Evolutionary conservation across 768 basidiomycete species (phyloP).

Genomic region (Candolleomyces aberdarensis): DNA sequence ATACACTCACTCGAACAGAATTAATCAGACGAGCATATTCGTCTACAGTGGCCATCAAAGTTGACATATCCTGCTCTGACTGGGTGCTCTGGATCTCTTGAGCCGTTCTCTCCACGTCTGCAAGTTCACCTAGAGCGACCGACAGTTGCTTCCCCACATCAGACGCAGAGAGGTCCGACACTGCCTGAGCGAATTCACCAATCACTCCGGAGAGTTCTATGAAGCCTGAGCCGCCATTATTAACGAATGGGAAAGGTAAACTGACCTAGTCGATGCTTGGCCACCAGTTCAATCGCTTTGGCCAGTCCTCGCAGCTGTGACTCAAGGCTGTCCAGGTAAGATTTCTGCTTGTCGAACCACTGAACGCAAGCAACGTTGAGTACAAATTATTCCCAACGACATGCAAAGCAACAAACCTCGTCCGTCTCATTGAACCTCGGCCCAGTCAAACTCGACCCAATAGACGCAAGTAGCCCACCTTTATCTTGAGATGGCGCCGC

Average conservation of each 20-base stretch:
- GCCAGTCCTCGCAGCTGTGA: conserved; percentile 83
- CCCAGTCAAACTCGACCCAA: conserved; percentile 77
- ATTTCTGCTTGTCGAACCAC: conserved; percentile 92
- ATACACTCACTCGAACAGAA: conserved; percentile 69
- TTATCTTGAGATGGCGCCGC: conserved; percentile 73
- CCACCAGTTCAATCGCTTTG: conserved; percentile 82
- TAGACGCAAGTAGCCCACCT: conserved; percentile 78
- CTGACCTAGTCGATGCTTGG: conserved; percentile 74
- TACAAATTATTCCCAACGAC: no score
- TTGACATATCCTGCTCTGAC: conserved; percentile 78
- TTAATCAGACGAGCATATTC: conserved; percentile 92
- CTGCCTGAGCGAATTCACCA: conserved; percentile 76
- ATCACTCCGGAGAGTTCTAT: conserved; percentile 67
- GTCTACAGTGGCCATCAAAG: conserved; percentile 82
- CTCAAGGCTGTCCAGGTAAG: conserved; percentile 86
- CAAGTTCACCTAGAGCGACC: conserved; percentile 63
- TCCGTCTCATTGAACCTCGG: conserved; percentile 87
- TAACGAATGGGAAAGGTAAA: neutral
- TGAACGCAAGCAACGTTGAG: conserved; percentile 22
- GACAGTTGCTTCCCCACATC: conserved; percentile 77
- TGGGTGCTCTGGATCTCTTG: conserved; percentile 74
- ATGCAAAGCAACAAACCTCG: conserved; percentile 45
- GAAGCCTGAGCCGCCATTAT: neutral
- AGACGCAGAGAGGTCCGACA: conserved; percentile 67
- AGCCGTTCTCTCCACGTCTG: conserved; percentile 69